phyloP scores from a whole-genome alignment of 2,329 filamentous ascomycete species.

The Ophiostoma perfectum region DNA sequence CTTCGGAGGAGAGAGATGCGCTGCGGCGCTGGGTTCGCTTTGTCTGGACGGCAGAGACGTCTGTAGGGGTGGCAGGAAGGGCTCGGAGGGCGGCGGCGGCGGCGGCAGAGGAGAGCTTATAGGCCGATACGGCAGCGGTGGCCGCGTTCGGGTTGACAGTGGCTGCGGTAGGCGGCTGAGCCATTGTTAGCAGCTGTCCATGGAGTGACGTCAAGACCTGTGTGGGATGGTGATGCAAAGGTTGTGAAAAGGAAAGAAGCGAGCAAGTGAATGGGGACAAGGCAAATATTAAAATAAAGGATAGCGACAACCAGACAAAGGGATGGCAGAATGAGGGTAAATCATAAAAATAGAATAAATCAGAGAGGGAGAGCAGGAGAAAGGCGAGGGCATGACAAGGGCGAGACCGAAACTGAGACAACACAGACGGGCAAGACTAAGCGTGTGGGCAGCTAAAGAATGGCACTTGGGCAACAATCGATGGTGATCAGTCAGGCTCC shows the following conservation, averaged over 20 bases:
- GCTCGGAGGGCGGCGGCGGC: constrained; percentile 79
- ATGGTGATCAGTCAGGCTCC: constrained; percentile 10
- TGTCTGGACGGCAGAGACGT: constrained; percentile 77
- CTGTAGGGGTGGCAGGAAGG: constrained; percentile 69
- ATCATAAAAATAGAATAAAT: neutral
- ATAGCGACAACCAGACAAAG: neutral
- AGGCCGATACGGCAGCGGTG: constrained; percentile 75
- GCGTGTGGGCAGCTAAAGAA: neutral
- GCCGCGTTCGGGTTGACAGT: constrained; percentile 68
- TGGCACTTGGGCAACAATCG: constrained; percentile 9
- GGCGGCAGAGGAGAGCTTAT: constrained; percentile 78
- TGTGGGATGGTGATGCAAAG: neutral
- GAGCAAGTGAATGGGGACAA: neutral
- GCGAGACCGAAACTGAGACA: neutral
- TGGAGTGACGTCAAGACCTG: constrained; percentile 17
- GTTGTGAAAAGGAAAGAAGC: neutral
- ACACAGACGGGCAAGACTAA: neutral
- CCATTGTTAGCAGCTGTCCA: constrained; percentile 24
- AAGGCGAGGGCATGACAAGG: constrained; percentile 6
- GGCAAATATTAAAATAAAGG: neutral
- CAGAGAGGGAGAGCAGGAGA: neutral
- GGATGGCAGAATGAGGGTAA: constrained; percentile 2
- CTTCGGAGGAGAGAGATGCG: constrained; percentile 64
- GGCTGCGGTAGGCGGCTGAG: constrained; percentile 57
- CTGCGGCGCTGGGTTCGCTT: constrained; percentile 74